Conservation (phyloP, 2,329 filamentous ascomycete genomes). For the Aspergillus ochraceus region DNA sequence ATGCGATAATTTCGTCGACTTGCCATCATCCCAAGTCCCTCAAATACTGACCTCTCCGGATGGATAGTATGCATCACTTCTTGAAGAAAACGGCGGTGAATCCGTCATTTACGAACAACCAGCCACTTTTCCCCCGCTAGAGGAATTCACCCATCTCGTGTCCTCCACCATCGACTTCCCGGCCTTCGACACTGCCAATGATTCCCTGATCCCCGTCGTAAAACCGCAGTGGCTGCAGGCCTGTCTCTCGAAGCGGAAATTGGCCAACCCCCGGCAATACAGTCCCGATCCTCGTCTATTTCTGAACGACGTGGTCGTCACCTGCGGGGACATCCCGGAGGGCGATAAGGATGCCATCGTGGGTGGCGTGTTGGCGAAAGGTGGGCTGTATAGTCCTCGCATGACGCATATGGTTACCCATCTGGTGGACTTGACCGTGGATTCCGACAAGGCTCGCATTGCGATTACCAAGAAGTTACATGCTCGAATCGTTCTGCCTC, state of each 20-base stretch:
- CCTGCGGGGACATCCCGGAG: constrained; percentile 78
- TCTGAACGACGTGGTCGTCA: constrained; percentile 79
- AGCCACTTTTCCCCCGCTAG: constrained; percentile 38
- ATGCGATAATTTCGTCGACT: constrained; percentile 11
- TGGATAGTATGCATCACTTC: constrained; percentile 45
- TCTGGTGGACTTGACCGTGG: constrained; percentile 76
- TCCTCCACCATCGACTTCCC: constrained; percentile 85
- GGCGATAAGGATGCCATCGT: constrained; percentile 90
- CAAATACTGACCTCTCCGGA: neutral
- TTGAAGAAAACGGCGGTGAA: constrained; percentile 52
- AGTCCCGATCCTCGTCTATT: constrained; percentile 90
- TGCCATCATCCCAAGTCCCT: neutral
- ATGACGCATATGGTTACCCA: constrained; percentile 79
- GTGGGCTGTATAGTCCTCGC: constrained; percentile 73
- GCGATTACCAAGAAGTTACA: constrained; percentile 66
- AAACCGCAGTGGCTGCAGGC: constrained; percentile 76
- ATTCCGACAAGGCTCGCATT: constrained; percentile 64
- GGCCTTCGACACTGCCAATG: constrained; percentile 73
- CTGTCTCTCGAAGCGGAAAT: constrained; percentile 68
- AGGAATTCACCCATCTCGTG: constrained; percentile 63
- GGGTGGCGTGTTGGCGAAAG: constrained; percentile 84
- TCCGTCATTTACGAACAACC: constrained; percentile 44
- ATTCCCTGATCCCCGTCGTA: constrained; percentile 79
- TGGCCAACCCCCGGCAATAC: constrained; percentile 76
- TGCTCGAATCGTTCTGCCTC: constrained; percentile 84